Base-by-base conservation (phyloP, 305 asterid genomes). In the Lippia alba region DNA sequence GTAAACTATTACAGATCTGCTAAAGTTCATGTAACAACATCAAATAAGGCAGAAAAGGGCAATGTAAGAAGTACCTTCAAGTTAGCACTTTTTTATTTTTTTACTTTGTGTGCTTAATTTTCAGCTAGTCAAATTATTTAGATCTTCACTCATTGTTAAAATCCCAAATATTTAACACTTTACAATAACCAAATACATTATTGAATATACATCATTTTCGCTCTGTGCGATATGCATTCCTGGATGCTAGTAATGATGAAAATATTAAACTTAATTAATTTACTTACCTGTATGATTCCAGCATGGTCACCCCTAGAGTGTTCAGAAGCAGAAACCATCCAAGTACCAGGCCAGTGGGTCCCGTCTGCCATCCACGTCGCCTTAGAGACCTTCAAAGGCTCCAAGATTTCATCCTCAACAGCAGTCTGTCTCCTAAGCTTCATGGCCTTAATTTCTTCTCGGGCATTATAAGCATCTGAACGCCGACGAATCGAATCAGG, bases 301-400 rank as follows among this genome's bases (percentile, higher is more conserved):
- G 97, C 99, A 78, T 94, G 99, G 71, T 94, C 99, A 56, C 99
- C 97, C 74, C 71, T 85, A n/a, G 97, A 84, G 83, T 94, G 97
- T 81, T 94, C 99, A 0, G 91, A 55, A 51, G 87, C 78, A 34
- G 96, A 76, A 77, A 72, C 83, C 66, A 76, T 61, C 99, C 97
- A 94, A 33, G 97, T 91, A 12, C 99, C 99, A 0, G 97, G 99
- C 99, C 99, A 94, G 79, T 94, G 95, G 44, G 99, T 89, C 67
- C 96, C 97, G 59, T 94, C 99, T 3, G 99, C 97, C 99, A 94
- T 94, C 99, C 99, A 94, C 4, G 96, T 94, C 14, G 97, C 96
- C 75, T 86, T 90, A n/a, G 93, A 72, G 45, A 91, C 83, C 82
- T 94, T 94, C 80, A 94, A 74, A 11, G 96, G 90, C 67, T 91